Percentiles rank a stretch among this genome's conserved stretches.
Conservation (phyloP, 306 rosid genomes). For the Trifolium subterraneum region DNA sequence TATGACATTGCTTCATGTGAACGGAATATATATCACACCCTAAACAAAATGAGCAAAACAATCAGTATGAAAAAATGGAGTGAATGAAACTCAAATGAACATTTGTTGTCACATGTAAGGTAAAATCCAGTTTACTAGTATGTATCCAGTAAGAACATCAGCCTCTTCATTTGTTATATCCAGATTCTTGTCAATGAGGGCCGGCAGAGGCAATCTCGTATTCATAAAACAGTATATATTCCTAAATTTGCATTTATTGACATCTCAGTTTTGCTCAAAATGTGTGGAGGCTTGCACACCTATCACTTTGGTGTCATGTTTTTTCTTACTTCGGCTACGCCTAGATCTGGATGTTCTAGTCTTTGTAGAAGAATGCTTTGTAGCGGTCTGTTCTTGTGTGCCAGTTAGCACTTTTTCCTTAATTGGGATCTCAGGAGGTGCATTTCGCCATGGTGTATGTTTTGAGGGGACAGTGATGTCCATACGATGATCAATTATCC, state of each 20-base stretch:
- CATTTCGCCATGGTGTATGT: conserved; percentile 89
- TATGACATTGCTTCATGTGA: conserved; percentile 43
- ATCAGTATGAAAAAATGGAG: conserved; percentile 8
- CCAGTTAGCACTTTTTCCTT: conserved; percentile 41
- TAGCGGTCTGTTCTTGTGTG: conserved; percentile 49
- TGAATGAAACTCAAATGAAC: conserved; percentile 44
- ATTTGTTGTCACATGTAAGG: conserved; percentile 36
- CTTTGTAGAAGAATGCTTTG: conserved; percentile 62
- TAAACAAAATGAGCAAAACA: conserved; percentile 27
- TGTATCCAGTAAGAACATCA: conserved; percentile 37
- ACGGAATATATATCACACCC: conserved; percentile 42
- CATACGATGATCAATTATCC: conserved; percentile 80
- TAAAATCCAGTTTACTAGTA: conserved; percentile 34
- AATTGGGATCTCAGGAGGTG: conserved; percentile 73
- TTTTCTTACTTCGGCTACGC: conserved; percentile 71
- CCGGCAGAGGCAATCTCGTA: conserved; percentile 30
- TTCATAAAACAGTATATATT: conserved; percentile 44
- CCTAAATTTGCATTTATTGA: conserved; percentile 31
- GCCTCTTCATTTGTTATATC: conserved; percentile 42
- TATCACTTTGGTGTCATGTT: conserved; percentile 59
- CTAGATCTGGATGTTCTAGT: conserved; percentile 63
- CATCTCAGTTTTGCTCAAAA: conserved; percentile 57
- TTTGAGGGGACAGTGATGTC: conserved; percentile 78
- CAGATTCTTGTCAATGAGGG: conserved; percentile 34
- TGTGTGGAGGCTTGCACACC: conserved; percentile 61